Conservation (phyloP, 2,329 filamentous ascomycete genomes). For the Clarireedia hainanense region DNA sequence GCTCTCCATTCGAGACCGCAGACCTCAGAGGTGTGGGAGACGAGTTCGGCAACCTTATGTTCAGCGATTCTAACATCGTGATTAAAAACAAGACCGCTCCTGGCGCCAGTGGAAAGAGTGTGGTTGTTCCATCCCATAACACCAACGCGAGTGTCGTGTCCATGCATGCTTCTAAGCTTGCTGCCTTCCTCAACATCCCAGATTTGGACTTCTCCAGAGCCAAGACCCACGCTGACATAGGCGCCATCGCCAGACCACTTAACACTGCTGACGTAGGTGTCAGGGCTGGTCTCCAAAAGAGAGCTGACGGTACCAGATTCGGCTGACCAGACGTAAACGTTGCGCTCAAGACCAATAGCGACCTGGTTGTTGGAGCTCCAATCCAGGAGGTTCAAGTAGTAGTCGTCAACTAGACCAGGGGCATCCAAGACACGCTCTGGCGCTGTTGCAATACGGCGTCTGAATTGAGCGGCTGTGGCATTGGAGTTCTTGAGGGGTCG, state of each 20-base stretch:
- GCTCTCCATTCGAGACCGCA: conserved; percentile 97
- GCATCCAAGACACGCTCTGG: conserved; percentile 95
- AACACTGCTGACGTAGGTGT: conserved; percentile 96
- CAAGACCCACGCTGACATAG: conserved; percentile 91
- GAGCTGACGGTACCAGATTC: conserved; percentile 85
- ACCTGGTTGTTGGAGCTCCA: conserved; percentile 98
- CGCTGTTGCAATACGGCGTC: conserved; percentile 85
- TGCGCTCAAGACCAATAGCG: conserved; percentile 92
- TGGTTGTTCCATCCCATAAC: conserved; percentile 99
- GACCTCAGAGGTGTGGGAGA: conserved; percentile 95
- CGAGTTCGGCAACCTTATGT: conserved; percentile 96
- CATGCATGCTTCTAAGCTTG: conserved; percentile 98
- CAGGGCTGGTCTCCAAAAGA: conserved; percentile 76
- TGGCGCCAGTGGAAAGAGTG: conserved; percentile 86
- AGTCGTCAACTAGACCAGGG: conserved; percentile 92
- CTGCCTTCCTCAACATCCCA: conserved; percentile 94
- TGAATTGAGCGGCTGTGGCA: conserved; percentile 72
- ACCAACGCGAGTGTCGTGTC: conserved; percentile 91
- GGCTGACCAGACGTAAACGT: conserved; percentile 97
- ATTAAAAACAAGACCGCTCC: conserved; percentile 94
- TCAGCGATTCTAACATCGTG: conserved; percentile 96
- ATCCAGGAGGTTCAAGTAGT: conserved; percentile 97
- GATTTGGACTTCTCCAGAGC: conserved; percentile 95
- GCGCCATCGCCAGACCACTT: conserved; percentile 98
- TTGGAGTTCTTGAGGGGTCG: conserved; percentile 76